Base-by-base conservation (phyloP, 2,329 filamentous ascomycete species). In the Grosmannia huntii region DNA sequence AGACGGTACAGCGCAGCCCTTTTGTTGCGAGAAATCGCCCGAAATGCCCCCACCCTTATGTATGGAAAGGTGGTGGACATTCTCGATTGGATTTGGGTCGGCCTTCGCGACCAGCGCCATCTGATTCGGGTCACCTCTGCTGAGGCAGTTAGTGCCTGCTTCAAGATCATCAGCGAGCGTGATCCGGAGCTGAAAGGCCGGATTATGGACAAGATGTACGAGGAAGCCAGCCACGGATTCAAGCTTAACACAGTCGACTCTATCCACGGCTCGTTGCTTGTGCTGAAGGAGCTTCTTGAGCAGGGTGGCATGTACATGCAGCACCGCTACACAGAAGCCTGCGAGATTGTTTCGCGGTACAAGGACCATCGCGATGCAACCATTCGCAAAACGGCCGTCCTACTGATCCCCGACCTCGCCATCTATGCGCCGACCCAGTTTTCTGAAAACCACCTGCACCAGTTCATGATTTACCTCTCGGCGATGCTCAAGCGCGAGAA, bases 271-370 rank as follows among this genome's bases (percentile, higher is more conserved):
- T 96, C 92, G 2, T 79, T 99, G 48, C 79, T 99, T 23, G 90
- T 95, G 1, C 80, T 97, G 66, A 95, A 92, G 70, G 92, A 97
- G 72, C 80, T 99, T 53, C 82, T 99, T 21, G 83, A 94, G 62
- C 92, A 96, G 69, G 94, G 94, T 57, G 91, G 90, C 65, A 99
- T 99, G 92, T 99, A 95, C 71, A 97, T 99, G 94, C 90, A 96
- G 66, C 89, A 91, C 46, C 84, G 91, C 68, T 99, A 97, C 71
- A 83, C 86, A 60, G 89, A 95, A 65, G 86, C 90, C 12, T 97
- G 92, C 69, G 94, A 99, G 62, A 91, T 94, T 62, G 89, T 96
- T 41, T 85, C 92, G 63, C 87, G 88, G 61, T 89, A 95, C 70
- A 95, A 95, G 70, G 94, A 99, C 65, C 90, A 97, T 65, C 84